These are phyloP conservation scores for Turnera subulata DNA, from an alignment of 345 rosid species.

Conservation along the genomic window DNA sequence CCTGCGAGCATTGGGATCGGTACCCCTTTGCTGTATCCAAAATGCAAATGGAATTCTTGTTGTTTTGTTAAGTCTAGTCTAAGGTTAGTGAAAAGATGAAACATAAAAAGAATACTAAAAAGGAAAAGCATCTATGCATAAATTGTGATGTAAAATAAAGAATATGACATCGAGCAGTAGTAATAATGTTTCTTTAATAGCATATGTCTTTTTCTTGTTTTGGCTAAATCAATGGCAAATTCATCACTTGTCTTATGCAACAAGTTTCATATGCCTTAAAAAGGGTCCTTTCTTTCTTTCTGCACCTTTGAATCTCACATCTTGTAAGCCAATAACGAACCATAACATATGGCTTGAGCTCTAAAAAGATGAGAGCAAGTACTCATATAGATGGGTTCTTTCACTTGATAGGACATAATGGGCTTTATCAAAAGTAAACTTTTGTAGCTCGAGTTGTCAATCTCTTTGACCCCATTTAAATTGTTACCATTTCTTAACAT, in stretches of 20 bases:
- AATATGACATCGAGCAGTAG: slow-evolving; percentile 1
- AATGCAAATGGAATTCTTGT: slow-evolving; percentile 23
- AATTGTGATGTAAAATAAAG: slow-evolving; percentile 31
- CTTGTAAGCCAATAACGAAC: slow-evolving; percentile 17
- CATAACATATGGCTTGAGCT: slow-evolving; percentile 12
- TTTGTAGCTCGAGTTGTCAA: slow-evolving; percentile 23
- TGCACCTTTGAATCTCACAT: slow-evolving; percentile 35
- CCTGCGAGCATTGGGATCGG: slow-evolving; percentile 26
- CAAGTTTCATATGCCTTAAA: slow-evolving; percentile 27
- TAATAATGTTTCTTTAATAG: slow-evolving; percentile 10
- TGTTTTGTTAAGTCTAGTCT: not conserved
- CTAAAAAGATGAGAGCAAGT: slow-evolving; percentile 1
- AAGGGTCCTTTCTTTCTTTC: slow-evolving; percentile 25
- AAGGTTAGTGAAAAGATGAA: slow-evolving; percentile 11
- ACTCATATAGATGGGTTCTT: slow-evolving; percentile 4
- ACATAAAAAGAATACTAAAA: slow-evolving; percentile 28
- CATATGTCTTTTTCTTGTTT: slow-evolving; percentile 32
- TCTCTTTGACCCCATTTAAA: slow-evolving; percentile 15
- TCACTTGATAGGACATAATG: not conserved
- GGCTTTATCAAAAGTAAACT: slow-evolving; percentile 4
- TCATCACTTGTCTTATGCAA: slow-evolving; percentile 22
- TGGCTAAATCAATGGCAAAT: slow-evolving; percentile 34
- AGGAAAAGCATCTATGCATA: slow-evolving; percentile 40
- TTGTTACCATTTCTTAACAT: not conserved
- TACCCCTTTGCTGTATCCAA: slow-evolving; percentile 3